These are phyloP conservation scores for Aureobasidium uvarum DNA, from an alignment of 2,329 filamentous ascomycete species.

Conservation along the genomic window DNA sequence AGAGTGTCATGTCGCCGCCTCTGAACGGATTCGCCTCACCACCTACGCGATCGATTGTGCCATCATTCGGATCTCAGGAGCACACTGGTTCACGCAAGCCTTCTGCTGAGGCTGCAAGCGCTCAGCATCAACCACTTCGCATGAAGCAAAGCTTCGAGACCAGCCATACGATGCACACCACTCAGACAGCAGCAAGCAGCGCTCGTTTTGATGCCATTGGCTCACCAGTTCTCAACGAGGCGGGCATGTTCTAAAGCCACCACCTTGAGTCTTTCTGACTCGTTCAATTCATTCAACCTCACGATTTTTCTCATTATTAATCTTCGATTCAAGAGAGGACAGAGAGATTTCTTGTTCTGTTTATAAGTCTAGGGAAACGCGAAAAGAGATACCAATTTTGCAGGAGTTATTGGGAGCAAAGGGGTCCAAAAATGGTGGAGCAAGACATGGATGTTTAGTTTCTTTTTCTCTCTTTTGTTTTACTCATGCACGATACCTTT, in stretches of 20 bases:
- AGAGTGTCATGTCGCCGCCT: slow-evolving; percentile 14
- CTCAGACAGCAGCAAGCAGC: slow-evolving; percentile 2
- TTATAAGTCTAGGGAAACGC: background rate
- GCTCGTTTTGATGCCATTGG: slow-evolving; percentile 27
- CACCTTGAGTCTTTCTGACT: background rate
- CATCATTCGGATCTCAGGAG: slow-evolving; percentile 18
- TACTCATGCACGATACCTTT: slow-evolving; percentile 20
- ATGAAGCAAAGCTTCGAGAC: slow-evolving; percentile 14
- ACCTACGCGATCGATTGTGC: slow-evolving; percentile 4
- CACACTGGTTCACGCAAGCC: slow-evolving; percentile 15
- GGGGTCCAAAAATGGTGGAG: background rate
- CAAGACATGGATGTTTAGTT: background rate
- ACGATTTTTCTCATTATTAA: background rate
- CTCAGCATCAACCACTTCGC: background rate
- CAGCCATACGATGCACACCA: background rate
- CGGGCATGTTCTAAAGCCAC: slow-evolving; percentile 28
- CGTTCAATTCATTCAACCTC: background rate
- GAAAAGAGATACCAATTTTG: slow-evolving; percentile 3
- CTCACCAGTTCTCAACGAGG: slow-evolving; percentile 29
- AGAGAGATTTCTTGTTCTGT: background rate
- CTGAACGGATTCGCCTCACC: slow-evolving; percentile 20
- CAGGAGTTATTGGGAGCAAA: slow-evolving; percentile 20
- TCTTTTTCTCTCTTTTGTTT: background rate
- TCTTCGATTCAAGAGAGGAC: background rate
- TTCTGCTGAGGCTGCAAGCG: background rate